Base-by-base conservation (phyloP, 1,139 yeast species). In the Blastobotrys capitulatus region DNA sequence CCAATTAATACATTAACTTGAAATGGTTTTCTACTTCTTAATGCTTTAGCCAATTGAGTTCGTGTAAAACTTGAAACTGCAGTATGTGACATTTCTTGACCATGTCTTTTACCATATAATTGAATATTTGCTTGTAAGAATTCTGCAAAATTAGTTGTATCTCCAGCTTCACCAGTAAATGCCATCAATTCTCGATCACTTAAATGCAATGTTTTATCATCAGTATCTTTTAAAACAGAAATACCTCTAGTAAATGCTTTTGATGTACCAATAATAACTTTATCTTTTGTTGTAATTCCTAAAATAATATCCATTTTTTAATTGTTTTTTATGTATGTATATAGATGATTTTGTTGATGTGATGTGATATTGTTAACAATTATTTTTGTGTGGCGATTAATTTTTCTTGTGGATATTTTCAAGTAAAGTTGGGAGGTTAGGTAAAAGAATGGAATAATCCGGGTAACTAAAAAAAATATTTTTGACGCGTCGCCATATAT, bases 151-250 rank as follows among this genome's bases (percentile, higher is more conserved):
- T 92, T 95, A n/a, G 86, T 72, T 13, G 97, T 87, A 66, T 92
- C 99, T 52, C 98, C 98, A 4, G 97, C 78, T 67, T 92, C 98
- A 50, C 99, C 99, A 4, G 96, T 84, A 71, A 73, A 90, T 46
- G 97, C 96, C 73, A 92, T 77, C 59, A 90, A 74, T 53, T 87
- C 79, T 64, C 86, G 94, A 45, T 81, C 77, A 60, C 87, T 87
- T 59, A 92, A 75, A 44, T 69, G 71, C 56, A 94, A 73, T 12
- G 97, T 90, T 71, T 92, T 92, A 69, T 88, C 96, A 68, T 92
- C 98, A 45, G 79, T 78, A 46, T 80, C 83, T 64, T 90, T 90
- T 60, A 92, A 74, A 42, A 92, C 80, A 10, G 97, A 86, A 55
- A 94, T 89, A 52, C 98, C 98, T 62, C 98, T 79, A 16, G 96